phyloP scores from a whole-genome alignment of 345 rosid species.

The Populus ilicifolia region DNA sequence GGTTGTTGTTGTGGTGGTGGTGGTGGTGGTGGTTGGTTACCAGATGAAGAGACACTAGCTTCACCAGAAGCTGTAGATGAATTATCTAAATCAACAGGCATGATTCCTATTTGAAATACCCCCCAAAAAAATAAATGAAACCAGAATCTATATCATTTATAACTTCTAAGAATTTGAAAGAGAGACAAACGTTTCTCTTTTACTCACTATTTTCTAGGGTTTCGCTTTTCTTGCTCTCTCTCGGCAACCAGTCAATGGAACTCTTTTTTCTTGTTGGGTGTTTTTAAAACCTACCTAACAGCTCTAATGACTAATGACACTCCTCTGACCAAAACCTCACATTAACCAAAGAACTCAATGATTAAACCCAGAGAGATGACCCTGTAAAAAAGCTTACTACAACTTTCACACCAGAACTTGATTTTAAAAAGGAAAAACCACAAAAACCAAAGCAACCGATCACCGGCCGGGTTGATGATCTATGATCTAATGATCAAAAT shows the following conservation, averaged over 20 bases:
- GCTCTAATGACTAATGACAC: slow-evolving; percentile 32
- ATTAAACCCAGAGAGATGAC: slow-evolving; percentile 9
- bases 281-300: slow-evolving; percentile 42
- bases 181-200: slow-evolving; percentile 4
- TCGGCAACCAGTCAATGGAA: slow-evolving; percentile 75
- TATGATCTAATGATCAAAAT: slow-evolving; percentile 27
- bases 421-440: not conserved
- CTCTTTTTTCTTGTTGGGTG: slow-evolving; percentile 19
- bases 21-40: slow-evolving; percentile 47
- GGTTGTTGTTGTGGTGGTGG: slow-evolving; percentile 45
- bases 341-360: slow-evolving; percentile 49
- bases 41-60: slow-evolving; percentile 82
- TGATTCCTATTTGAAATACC: slow-evolving; percentile 7
- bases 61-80: slow-evolving; percentile 94
- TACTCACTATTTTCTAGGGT: slow-evolving; percentile 31
- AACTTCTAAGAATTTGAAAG: not conserved
- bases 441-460: slow-evolving; percentile 1
- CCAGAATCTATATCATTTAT: not conserved
- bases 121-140: not conserved
- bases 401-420: slow-evolving; percentile 5
- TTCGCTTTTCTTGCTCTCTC: slow-evolving; percentile 26
- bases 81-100: slow-evolving; percentile 77
- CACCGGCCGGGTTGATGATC: slow-evolving; percentile 9
- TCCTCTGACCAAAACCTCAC: slow-evolving; percentile 43
- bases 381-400: not conserved